Conservation (phyloP, 768 basidiomycete species). For the Podaxis carcinomalis region DNA sequence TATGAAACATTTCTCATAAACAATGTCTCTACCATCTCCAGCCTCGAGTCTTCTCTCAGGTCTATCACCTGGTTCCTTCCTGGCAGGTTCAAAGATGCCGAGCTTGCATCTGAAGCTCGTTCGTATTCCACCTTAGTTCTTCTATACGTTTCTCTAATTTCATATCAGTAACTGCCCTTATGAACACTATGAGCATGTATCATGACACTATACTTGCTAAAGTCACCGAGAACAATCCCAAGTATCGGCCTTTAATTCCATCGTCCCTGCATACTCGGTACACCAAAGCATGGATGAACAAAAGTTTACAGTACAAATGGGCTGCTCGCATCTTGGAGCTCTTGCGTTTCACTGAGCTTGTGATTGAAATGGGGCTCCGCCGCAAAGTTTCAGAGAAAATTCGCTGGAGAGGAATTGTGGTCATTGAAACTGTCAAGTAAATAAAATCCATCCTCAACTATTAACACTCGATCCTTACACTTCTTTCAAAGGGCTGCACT, state of each 20-base stretch:
- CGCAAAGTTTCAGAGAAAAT: constrained; percentile 61
- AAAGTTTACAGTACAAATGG: constrained; percentile 70
- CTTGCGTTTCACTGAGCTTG: constrained; percentile 75
- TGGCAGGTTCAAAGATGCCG: constrained; percentile 95
- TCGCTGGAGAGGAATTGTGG: constrained; percentile 73
- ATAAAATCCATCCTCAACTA: constrained; percentile 17
- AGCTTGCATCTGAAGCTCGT: constrained; percentile 93
- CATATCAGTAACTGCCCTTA: constrained; percentile 72
- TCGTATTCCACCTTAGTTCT: constrained; percentile 35
- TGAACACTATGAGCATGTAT: constrained; percentile 89
- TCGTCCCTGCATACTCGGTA: constrained; percentile 81
- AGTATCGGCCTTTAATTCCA: constrained; percentile 72
- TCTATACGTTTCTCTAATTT: constrained; percentile 13
- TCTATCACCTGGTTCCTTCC: constrained; percentile 95
- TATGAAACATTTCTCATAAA: constrained; percentile 83
- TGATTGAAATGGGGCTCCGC: constrained; percentile 85
- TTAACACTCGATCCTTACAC: neutral
- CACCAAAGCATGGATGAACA: constrained; percentile 82
- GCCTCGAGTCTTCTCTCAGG: constrained; percentile 84
- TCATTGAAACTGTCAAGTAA: constrained; percentile 84
- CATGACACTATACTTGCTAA: constrained; percentile 88
- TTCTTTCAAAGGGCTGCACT: constrained; percentile 56
- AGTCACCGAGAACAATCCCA: constrained; percentile 59
- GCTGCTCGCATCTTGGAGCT: constrained; percentile 71
- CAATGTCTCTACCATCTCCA: constrained; percentile 81